Percentiles rank a stretch among this genome's conserved stretches.
These are phyloP conservation scores for Aspergillus avenaceus DNA, from an alignment of 495 filamentous ascomycete genomes.

Conservation along the genomic window DNA sequence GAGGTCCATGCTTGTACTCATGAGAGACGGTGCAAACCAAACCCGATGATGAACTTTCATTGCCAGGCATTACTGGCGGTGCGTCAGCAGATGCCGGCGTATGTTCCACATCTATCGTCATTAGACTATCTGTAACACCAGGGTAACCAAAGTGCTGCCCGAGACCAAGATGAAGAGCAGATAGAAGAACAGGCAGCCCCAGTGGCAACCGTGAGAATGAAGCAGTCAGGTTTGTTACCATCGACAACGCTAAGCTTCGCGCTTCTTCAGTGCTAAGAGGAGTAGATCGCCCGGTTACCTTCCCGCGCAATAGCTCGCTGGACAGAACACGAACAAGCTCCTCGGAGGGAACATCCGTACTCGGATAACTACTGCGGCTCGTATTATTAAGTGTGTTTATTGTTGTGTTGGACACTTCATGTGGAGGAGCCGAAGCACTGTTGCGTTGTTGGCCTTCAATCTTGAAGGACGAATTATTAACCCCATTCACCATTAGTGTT, in stretches of 20 bases:
- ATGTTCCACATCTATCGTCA: constrained; percentile 22
- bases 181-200: constrained; percentile 16
- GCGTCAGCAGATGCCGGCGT: not conserved
- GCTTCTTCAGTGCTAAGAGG: constrained; percentile 31
- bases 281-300: constrained; percentile 22
- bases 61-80: not conserved
- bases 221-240: constrained; percentile 27
- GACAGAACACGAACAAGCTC: constrained; percentile 35
- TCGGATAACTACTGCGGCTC: constrained; percentile 5
- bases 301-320: constrained; percentile 28
- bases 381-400: constrained; percentile 5
- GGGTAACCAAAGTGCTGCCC: constrained; percentile 34
- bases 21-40: constrained; percentile 25
- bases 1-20: constrained; percentile 27
- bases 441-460: constrained; percentile 19
- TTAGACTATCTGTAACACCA: constrained; percentile 16
- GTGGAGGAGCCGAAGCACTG: constrained; percentile 19
- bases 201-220: constrained; percentile 28
- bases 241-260: constrained; percentile 24
- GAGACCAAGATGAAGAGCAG: constrained; percentile 37
- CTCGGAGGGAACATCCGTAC: constrained; percentile 24
- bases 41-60: not conserved
- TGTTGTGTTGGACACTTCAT: constrained; percentile 11
- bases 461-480: constrained; percentile 33
- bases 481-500: constrained; percentile 65